These are phyloP conservation scores for Aspergillus sp. DNA, from an alignment of 2,329 filamentous ascomycete genomes.

Conservation along the genomic window DNA sequence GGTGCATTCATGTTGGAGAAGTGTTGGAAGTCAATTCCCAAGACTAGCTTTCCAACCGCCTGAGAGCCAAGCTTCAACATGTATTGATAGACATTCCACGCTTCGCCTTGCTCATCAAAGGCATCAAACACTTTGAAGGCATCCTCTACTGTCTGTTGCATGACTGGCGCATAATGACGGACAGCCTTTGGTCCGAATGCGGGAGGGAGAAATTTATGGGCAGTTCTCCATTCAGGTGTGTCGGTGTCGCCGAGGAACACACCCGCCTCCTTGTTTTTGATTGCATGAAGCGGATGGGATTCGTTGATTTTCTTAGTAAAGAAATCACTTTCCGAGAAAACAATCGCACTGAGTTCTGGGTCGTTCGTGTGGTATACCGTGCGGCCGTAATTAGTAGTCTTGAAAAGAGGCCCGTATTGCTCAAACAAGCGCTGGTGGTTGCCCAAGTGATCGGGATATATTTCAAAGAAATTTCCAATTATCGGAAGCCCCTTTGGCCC, in stretches of 20 bases:
- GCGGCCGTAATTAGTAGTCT: conserved; percentile 56
- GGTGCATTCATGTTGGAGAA: conserved; percentile 48
- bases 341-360: conserved; percentile 49
- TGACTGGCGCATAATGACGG: conserved; percentile 60
- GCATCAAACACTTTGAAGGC: conserved; percentile 51
- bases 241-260: conserved; percentile 40
- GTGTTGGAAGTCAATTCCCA: conserved; percentile 50
- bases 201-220: conserved; percentile 65
- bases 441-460: conserved; percentile 60
- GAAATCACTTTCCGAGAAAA: conserved; percentile 54
- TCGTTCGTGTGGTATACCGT: conserved; percentile 55
- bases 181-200: conserved; percentile 62
- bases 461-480: conserved; percentile 57
- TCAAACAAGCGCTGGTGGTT: conserved; percentile 59
- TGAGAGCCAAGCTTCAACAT: conserved; percentile 53
- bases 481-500: conserved; percentile 32
- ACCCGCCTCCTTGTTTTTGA: conserved; percentile 31
- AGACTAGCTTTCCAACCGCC: conserved; percentile 47
- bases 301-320: conserved; percentile 55
- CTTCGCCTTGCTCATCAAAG: conserved; percentile 50
- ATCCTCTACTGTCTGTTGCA: conserved; percentile 58
- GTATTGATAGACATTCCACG: conserved; percentile 53
- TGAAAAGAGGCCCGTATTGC: conserved; percentile 55
- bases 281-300: conserved; percentile 31
- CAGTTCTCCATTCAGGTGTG: conserved; percentile 39